Evolutionary conservation across 805 yeast genomes (phyloP).

Genomic region (Pichia kluyveri): DNA sequence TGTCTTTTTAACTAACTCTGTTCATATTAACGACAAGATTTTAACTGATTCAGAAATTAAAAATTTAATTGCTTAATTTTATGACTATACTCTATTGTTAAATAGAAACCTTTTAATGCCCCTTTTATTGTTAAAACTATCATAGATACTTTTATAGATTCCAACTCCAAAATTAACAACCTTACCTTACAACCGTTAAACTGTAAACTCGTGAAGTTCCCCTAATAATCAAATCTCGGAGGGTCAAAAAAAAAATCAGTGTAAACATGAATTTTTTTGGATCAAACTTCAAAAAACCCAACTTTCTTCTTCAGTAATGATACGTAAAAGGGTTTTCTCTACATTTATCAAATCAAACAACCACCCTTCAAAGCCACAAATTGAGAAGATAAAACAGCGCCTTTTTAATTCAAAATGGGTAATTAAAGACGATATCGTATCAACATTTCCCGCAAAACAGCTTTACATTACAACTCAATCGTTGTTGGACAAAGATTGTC

Average conservation of each 20-base stretch:
- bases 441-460: slow-evolving; percentile 20
- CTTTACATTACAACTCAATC: slow-evolving; percentile 23
- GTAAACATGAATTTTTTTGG: no score
- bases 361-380: not conserved
- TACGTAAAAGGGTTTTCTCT: not conserved
- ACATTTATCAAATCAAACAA: not conserved
- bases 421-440: slow-evolving; percentile 20
- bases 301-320: no score
- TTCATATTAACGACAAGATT: slow-evolving; percentile 16
- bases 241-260: no score
- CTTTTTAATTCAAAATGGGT: slow-evolving; percentile 17
- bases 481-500: slow-evolving; percentile 5
- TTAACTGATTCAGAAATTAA: slow-evolving; percentile 19
- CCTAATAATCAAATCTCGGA: no score
- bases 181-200: no score
- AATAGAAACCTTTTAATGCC: no score
- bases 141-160: no score
- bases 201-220: no score
- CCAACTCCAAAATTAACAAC: no score
- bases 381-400: slow-evolving; percentile 7
- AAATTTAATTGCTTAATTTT: slow-evolving; percentile 6
- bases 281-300: no score
- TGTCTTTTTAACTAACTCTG: slow-evolving; percentile 21
- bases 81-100: no score
- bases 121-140: no score